phyloP scores from a whole-genome alignment of 139 green algal genomes.

The Nannochloris sp. region DNA sequence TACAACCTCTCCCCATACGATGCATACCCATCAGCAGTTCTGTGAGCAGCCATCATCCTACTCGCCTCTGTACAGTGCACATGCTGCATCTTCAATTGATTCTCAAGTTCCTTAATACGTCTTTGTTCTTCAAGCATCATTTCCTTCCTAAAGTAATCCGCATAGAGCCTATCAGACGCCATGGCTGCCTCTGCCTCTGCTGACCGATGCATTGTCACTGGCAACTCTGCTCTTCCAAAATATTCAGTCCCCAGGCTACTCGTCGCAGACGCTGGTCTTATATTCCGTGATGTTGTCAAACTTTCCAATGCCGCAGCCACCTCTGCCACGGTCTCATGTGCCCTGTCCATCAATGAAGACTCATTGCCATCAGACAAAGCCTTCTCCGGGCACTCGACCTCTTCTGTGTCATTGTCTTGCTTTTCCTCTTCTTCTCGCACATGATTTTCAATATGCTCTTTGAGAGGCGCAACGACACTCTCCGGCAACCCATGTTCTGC shows the following conservation, averaged over 20 bases:
- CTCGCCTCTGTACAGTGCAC: slow-evolving; percentile 53
- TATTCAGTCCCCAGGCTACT: slow-evolving; percentile 13
- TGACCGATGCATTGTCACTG: neutral
- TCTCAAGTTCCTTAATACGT: slow-evolving; percentile 27
- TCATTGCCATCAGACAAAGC: neutral
- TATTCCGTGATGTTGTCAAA: neutral
- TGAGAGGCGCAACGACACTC: slow-evolving; percentile 47
- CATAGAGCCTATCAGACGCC: slow-evolving; percentile 40
- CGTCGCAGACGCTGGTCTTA: slow-evolving; percentile 7
- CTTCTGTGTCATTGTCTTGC: neutral
- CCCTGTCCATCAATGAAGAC: neutral
- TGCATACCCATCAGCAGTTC: slow-evolving; percentile 41
- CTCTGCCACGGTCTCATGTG: neutral
- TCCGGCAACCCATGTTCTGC: slow-evolving; percentile 45
- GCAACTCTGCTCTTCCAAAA: slow-evolving; percentile 4
- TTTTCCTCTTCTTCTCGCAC: neutral
- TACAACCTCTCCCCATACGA: slow-evolving; percentile 81
- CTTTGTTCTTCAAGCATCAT: slow-evolving; percentile 36
- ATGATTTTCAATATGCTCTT: slow-evolving; percentile 60
- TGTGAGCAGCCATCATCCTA: slow-evolving; percentile 51
- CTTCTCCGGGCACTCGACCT: neutral
- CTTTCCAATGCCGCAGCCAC: neutral
- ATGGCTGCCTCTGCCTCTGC: slow-evolving; percentile 3
- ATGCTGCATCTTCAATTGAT: slow-evolving; percentile 24
- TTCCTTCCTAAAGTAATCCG: slow-evolving; percentile 31